Evolutionary conservation across 257 asterid species (phyloP).

Genomic region (Rehmannia glutinosa): DNA sequence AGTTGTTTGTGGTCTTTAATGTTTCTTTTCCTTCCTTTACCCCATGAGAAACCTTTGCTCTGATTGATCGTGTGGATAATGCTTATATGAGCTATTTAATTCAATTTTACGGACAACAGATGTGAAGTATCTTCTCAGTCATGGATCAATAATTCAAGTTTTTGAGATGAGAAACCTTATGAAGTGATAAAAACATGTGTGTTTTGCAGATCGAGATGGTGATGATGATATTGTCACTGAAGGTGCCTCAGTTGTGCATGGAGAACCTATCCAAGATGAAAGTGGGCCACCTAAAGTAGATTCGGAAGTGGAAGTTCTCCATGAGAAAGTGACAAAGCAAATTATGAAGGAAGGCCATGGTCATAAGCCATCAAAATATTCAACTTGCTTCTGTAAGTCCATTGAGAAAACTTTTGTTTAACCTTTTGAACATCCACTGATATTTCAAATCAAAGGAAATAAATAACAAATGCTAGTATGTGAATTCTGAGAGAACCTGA

Average conservation of each 20-base stretch:
- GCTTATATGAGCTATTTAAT: neutral
- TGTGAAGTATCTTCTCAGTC: neutral
- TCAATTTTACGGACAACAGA: neutral
- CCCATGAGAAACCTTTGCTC: neutral
- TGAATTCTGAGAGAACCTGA: neutral
- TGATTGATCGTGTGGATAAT: neutral
- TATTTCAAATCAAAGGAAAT: neutral
- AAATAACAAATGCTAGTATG: neutral
- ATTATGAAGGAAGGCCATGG: conserved; percentile 88
- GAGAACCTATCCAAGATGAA: conserved; percentile 71
- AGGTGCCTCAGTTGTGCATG: conserved; percentile 72
- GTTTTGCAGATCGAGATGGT: conserved; percentile 46
- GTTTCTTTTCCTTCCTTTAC: neutral
- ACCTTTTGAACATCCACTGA: neutral
- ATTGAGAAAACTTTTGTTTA: neutral
- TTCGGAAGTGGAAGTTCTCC: conserved; percentile 66
- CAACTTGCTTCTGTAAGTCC: conserved; percentile 90
- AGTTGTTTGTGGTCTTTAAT: neutral
- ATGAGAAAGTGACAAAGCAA: conserved; percentile 88
- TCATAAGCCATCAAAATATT: conserved; percentile 89
- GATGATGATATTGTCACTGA: conserved; percentile 57
- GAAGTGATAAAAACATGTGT: neutral
- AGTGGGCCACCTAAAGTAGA: conserved; percentile 75
- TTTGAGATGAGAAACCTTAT: conserved; percentile 14
- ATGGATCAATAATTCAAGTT: neutral